A percentile compares a stretch with the other conserved stretches of the same genome.
phyloP scores from a whole-genome alignment of 2,329 filamentous ascomycete genomes.

The Ophiostoma fasciatum region DNA sequence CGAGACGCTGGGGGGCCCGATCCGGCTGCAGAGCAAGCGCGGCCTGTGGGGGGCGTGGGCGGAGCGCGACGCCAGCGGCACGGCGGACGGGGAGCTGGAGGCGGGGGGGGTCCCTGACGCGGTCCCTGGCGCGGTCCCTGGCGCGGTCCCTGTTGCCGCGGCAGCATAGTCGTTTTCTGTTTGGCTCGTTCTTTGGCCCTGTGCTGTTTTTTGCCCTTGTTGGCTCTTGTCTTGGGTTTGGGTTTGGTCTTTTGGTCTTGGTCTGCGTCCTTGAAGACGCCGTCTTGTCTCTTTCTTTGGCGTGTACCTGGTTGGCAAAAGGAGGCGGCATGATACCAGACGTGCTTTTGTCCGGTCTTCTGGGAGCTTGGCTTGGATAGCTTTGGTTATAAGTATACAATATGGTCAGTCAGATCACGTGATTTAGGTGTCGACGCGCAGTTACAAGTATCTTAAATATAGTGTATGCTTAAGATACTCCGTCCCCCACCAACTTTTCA shows the following conservation, averaged over 20 bases:
- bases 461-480: too few relatives aligned
- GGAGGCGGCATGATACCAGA: too few relatives aligned
- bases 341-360: too few relatives aligned
- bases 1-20: constrained; percentile 57
- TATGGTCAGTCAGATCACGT: too few relatives aligned
- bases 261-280: too few relatives aligned
- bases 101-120: neutral
- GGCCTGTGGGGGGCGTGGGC: constrained; percentile 98
- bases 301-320: too few relatives aligned
- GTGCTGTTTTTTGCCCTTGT: neutral
- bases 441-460: too few relatives aligned
- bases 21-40: constrained; percentile 77
- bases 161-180: neutral
- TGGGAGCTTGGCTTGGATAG: too few relatives aligned
- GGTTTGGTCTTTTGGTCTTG: too few relatives aligned
- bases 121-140: neutral
- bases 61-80: constrained; percentile 54
- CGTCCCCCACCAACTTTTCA: too few relatives aligned
- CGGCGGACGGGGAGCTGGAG: constrained; percentile 15
- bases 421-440: too few relatives aligned
- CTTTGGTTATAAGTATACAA: too few relatives aligned
- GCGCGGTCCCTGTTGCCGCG: neutral
- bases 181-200: neutral
- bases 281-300: neutral
- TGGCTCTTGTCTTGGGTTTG: neutral